A percentile compares a stretch with the other conserved stretches of the same genome.
Conservation (phyloP, 257 asterid species). For the Thymus quinquecostatus region DNA sequence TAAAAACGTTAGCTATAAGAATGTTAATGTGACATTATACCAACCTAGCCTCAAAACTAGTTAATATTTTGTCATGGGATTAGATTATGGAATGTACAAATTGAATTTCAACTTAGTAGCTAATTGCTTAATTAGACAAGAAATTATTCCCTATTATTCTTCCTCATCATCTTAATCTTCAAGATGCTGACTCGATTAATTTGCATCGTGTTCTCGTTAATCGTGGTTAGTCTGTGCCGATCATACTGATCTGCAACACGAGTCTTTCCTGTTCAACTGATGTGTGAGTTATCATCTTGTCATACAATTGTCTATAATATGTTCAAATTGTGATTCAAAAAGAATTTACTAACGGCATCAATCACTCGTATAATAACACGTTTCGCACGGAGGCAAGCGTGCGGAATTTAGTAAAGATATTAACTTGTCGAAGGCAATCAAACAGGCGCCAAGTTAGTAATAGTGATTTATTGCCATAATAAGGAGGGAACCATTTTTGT, state of each 20-base stretch:
- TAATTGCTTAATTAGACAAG: background rate
- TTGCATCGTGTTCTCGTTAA: no score
- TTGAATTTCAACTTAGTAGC: background rate
- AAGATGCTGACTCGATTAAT: no score
- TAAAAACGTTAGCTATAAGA: background rate
- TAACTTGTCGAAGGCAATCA: background rate
- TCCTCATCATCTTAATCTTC: no score
- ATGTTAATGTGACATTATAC: slow-evolving; percentile 21
- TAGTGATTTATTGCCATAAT: background rate
- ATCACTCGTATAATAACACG: slow-evolving; percentile 4
- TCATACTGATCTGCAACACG: background rate
- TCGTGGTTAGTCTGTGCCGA: background rate
- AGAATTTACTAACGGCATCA: background rate
- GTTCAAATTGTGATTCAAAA: no score
- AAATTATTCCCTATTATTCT: background rate
- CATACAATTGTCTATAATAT: no score
- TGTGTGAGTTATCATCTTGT: no score
- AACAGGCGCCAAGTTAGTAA: background rate
- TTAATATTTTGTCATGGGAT: background rate
- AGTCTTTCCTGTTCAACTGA: no score
- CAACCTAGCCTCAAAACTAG: slow-evolving; percentile 9
- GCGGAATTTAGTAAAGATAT: background rate
- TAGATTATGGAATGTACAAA: background rate
- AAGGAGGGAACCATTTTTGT: background rate
- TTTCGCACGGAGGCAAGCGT: background rate